Conservation (phyloP, 805 yeast species). For the Starmerella lactis-condensi region DNA sequence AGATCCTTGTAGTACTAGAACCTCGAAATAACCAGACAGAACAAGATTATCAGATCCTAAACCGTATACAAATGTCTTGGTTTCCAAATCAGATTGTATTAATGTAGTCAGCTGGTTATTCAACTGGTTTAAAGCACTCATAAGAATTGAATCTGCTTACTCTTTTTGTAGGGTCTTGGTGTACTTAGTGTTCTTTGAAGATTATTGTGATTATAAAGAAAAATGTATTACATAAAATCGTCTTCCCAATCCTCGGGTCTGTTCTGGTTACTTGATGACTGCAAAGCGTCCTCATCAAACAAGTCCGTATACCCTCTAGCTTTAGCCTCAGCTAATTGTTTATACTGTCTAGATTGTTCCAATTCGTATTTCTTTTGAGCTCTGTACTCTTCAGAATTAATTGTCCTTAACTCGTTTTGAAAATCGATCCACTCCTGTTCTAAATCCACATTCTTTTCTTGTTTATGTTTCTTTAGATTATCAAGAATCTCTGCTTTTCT, state of each 20-base stretch:
- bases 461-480: slow-evolving; percentile 43
- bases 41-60: slow-evolving; percentile 13
- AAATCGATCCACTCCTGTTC: slow-evolving; percentile 24
- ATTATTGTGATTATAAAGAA: too few species aligned
- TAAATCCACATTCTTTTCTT: slow-evolving; percentile 36
- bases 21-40: slow-evolving; percentile 18
- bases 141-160: too few species aligned
- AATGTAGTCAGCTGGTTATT: too few species aligned
- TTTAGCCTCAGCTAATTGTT: slow-evolving; percentile 21
- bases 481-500: slow-evolving; percentile 44
- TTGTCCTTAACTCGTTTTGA: slow-evolving; percentile 23
- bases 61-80: slow-evolving; percentile 7
- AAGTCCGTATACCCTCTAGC: slow-evolving; percentile 32
- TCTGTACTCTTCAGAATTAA: slow-evolving; percentile 21
- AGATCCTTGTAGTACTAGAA: slow-evolving; percentile 20
- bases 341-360: slow-evolving; percentile 18
- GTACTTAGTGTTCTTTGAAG: too few species aligned
- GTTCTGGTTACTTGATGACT: slow-evolving; percentile 30
- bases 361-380: slow-evolving; percentile 25
- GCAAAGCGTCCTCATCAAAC: slow-evolving; percentile 30
- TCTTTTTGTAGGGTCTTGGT: too few species aligned
- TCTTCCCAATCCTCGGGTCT: slow-evolving; percentile 39
- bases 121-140: too few species aligned
- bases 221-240: slow-evolving; percentile 34
- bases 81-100: too few species aligned